Base-by-base conservation (phyloP, 306 rosid species). In the Astragalus glycyphyllos region DNA sequence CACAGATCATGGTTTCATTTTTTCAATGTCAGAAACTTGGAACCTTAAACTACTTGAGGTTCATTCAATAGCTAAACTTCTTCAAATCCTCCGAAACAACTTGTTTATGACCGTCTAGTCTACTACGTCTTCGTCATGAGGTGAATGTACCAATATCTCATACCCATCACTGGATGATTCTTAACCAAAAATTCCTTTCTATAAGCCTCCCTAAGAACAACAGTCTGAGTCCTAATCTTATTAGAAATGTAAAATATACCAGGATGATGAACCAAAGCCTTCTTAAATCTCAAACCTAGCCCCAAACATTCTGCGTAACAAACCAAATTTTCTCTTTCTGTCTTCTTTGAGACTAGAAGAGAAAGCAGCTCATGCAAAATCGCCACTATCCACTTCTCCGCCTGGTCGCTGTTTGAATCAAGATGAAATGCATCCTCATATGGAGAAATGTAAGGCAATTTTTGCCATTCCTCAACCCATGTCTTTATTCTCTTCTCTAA, bases 331-430 rank as follows among this genome's bases (percentile, higher is more conserved):
- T 79, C 86, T 31, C 79, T 79, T 70, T 89, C 88, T 11, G 88
- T 89, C 84, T 92, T 92, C 92, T 87, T 92, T 8, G 96, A 89
- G 62, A 89, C 87, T 68, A 79, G 75, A 79, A 89, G 86, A 79
- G 86, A 87, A 53, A 92, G 89, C 81, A 89, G 37, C 80, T 92
- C 98, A 8, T 89, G 98, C 72, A 92, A 76, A 81, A 89, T 84
- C 2, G 87, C 98, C 73, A 89, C 95, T 1, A 83, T 72, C 98
- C 98, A 89, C 81, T 86, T 92, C 91, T 89, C 96, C 4, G 92
- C 96, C 71, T 80, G 92, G 58, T 87, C 89, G 32, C 92, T 80
- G 17, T 46, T 84, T 4, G 82, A 76, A 48, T 84, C 77, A 16
- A 92, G 82, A 81, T 87, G 95, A 78, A 88, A 82, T 13, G 89